A percentile compares a stretch with the other conserved stretches of the same genome.
Conservation (phyloP, 208 protist species). For the Vickermania spadyakhi region DNA sequence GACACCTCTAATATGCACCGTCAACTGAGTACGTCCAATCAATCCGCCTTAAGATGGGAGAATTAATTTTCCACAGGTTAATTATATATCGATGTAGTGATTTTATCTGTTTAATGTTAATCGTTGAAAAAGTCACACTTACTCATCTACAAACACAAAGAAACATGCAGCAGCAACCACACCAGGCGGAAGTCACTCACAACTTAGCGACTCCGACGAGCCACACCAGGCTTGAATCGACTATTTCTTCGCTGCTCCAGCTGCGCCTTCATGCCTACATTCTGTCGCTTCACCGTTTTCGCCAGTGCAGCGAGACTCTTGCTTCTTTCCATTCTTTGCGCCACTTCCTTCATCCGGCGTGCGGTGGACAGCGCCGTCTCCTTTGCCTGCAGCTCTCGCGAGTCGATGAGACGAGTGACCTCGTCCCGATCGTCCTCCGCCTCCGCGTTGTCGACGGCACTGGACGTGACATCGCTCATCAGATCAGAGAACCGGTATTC, state of each 20-base stretch:
- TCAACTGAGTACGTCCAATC: too few relatives aligned
- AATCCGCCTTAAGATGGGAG: too few relatives aligned
- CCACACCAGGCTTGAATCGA: slow-evolving; percentile 57
- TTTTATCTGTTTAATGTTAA: too few relatives aligned
- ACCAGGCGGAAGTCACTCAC: too few relatives aligned
- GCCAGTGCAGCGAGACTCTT: slow-evolving; percentile 63
- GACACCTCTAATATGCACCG: too few relatives aligned
- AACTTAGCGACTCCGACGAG: slow-evolving; percentile 43
- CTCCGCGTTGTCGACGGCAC: background rate
- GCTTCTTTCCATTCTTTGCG: slow-evolving; percentile 77
- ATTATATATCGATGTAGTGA: too few relatives aligned
- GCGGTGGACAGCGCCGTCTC: slow-evolving; percentile 28
- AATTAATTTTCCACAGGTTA: too few relatives aligned
- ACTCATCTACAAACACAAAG: too few relatives aligned
- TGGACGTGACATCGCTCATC: background rate
- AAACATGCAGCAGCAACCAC: too few relatives aligned
- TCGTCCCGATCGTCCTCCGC: slow-evolving; percentile 25
- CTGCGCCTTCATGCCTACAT: slow-evolving; percentile 50
- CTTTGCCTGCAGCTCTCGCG: slow-evolving; percentile 27
- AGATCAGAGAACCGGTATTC: slow-evolving; percentile 21
- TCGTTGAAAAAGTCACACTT: too few relatives aligned
- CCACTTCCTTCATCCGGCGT: slow-evolving; percentile 54
- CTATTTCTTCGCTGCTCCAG: slow-evolving; percentile 52
- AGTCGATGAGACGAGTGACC: slow-evolving; percentile 37
- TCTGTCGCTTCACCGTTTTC: slow-evolving; percentile 72